phyloP scores from a whole-genome alignment of 345 rosid genomes.

The Heritiera littoralis region DNA sequence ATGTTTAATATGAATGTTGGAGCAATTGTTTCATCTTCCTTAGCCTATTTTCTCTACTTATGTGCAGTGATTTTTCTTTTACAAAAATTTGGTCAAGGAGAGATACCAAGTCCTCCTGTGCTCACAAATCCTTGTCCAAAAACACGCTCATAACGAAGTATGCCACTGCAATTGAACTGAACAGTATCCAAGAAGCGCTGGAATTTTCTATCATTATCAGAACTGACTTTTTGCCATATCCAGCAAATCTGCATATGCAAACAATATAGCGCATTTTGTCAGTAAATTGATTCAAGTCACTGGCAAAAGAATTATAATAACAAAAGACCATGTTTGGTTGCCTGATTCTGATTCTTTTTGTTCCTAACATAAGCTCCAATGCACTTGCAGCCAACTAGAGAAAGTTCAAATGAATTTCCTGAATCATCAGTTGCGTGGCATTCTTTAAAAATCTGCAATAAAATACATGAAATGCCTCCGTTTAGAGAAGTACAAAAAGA shows the following conservation, averaged over 20 bases:
- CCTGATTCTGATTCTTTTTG: slow-evolving; percentile 99
- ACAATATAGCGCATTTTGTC: slow-evolving; percentile 16
- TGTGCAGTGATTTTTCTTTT: neutral
- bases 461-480: neutral
- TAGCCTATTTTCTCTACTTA: neutral
- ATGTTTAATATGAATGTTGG: neutral
- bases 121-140: slow-evolving; percentile 95
- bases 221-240: slow-evolving; percentile 80
- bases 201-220: slow-evolving; percentile 80
- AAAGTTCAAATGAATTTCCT: slow-evolving; percentile 76
- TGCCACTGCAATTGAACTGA: slow-evolving; percentile 82
- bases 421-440: slow-evolving; percentile 50
- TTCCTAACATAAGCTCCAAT: slow-evolving; percentile 92
- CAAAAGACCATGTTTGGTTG: slow-evolving; percentile 24
- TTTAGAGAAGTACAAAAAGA: neutral
- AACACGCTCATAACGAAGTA: slow-evolving; percentile 87
- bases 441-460: slow-evolving; percentile 77
- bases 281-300: slow-evolving; percentile 17
- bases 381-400: slow-evolving; percentile 84
- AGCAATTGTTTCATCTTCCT: neutral
- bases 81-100: slow-evolving; percentile 1
- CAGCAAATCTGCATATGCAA: slow-evolving; percentile 81
- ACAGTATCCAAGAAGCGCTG: slow-evolving; percentile 92
- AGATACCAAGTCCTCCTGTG: slow-evolving; percentile 91
- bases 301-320: neutral